A percentile compares a stretch with the other conserved stretches of the same genome.
phyloP scores from a whole-genome alignment of 352 stramenopile genomes.

The Salisapilia sapeloensis region DNA sequence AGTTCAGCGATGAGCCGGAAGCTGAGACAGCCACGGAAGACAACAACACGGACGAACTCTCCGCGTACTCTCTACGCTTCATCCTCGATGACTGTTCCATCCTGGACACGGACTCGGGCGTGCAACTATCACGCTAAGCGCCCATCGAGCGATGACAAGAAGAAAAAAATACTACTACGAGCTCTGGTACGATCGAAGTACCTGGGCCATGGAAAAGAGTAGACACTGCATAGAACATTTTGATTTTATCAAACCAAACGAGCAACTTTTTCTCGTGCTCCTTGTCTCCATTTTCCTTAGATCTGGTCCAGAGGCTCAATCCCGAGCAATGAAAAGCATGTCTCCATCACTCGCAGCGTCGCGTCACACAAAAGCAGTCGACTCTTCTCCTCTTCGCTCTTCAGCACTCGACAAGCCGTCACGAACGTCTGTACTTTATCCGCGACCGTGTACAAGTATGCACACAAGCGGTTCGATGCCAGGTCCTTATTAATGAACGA shows the following conservation, averaged over 20 bases:
- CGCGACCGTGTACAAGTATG: slow-evolving; percentile 95
- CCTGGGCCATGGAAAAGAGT: too few species aligned
- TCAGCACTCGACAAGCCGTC: slow-evolving; percentile 95
- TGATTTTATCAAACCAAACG: too few species aligned
- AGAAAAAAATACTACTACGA: too few species aligned
- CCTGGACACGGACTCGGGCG: too few species aligned
- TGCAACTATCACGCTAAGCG: too few species aligned
- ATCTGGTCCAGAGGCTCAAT: slow-evolving; percentile 91
- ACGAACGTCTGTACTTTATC: slow-evolving; percentile 97
- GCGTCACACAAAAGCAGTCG: slow-evolving; percentile 93
- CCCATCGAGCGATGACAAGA: too few species aligned
- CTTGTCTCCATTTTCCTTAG: slow-evolving; percentile 24
- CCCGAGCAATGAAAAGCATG: slow-evolving; percentile 85
- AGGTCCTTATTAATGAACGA: slow-evolving; percentile 90
- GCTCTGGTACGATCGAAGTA: too few species aligned
- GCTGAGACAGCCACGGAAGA: slow-evolving; percentile 6
- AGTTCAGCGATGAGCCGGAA: slow-evolving; percentile 24
- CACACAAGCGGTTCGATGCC: slow-evolving; percentile 95
- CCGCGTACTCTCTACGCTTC: slow-evolving; percentile 65
- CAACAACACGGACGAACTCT: slow-evolving; percentile 10
- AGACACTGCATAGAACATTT: too few species aligned
- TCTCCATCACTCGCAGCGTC: slow-evolving; percentile 90
- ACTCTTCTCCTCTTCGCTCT: slow-evolving; percentile 88
- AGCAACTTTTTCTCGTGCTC: too few species aligned
- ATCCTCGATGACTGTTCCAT: slow-evolving; percentile 62